These are phyloP conservation scores for Ceratobasidium sp. DNA, from an alignment of 1,284 basidiomycete genomes.

Conservation along the genomic window DNA sequence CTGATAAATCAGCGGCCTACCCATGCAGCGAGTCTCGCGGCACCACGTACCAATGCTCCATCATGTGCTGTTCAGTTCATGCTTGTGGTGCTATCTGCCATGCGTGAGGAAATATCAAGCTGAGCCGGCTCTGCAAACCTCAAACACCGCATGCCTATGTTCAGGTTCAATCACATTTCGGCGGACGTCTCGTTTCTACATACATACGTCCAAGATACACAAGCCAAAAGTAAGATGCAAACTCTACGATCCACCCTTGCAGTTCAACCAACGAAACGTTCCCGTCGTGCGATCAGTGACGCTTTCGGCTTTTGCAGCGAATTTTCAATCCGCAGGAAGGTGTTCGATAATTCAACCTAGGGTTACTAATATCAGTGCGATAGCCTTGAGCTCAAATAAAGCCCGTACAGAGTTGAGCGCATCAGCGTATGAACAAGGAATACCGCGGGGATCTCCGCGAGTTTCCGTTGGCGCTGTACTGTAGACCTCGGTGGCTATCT, in stretches of 20 bases:
- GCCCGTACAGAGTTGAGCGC: constrained; percentile 68
- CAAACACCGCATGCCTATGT: too few relatives aligned
- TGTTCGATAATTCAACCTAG: constrained; percentile 68
- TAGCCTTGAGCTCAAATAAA: not conserved
- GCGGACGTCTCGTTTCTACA: too few relatives aligned
- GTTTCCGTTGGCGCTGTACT: constrained; percentile 63
- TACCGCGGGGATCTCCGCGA: constrained; percentile 55
- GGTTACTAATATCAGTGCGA: not conserved
- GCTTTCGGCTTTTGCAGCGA: constrained; percentile 70
- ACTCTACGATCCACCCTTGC: not conserved
- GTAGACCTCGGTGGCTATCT: constrained; percentile 66
- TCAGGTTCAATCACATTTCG: too few relatives aligned
- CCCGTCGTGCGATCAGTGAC: constrained; percentile 58
- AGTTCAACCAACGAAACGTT: constrained; percentile 61
- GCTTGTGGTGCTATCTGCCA: too few relatives aligned
- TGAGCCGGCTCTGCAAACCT: too few relatives aligned
- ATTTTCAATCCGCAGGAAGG: constrained; percentile 71
- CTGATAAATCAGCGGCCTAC: too few relatives aligned
- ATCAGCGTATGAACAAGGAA: constrained; percentile 65
- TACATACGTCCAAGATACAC: too few relatives aligned
- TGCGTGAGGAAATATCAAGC: too few relatives aligned
- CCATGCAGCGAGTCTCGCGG: too few relatives aligned
- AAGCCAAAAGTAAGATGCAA: not conserved
- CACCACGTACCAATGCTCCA: too few relatives aligned
- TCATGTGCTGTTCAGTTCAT: too few relatives aligned